Conservation (phyloP, 805 yeast species). For the Yamadazyma tumulicola region DNA sequence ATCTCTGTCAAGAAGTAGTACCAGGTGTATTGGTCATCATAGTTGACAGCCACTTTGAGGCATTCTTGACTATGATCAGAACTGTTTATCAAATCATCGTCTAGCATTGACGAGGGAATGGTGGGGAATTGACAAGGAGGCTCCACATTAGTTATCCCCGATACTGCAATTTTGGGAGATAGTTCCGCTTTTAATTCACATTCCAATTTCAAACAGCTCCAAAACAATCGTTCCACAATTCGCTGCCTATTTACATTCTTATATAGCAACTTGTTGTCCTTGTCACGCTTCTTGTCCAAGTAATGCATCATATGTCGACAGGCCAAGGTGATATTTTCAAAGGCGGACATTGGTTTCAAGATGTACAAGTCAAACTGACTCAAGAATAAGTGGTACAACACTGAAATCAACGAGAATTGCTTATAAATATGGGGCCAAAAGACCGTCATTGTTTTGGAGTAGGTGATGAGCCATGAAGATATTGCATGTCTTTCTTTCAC, state of each 20-base stretch:
- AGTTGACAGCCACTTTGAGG: constrained; percentile 20
- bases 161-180: constrained; percentile 29
- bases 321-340: constrained; percentile 21
- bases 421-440: constrained; percentile 18
- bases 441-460: constrained; percentile 17
- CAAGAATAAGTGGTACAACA: constrained; percentile 10
- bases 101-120: constrained; percentile 22
- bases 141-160: constrained; percentile 27
- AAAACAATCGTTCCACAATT: constrained; percentile 28
- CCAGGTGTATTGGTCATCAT: constrained; percentile 32
- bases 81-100: constrained; percentile 10
- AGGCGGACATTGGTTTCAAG: constrained; percentile 26
- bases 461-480: constrained; percentile 20
- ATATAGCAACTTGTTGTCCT: constrained; percentile 4
- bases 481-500: constrained; percentile 19
- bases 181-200: constrained; percentile 33
- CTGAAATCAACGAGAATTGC: constrained; percentile 6
- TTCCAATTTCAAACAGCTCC: constrained; percentile 36
- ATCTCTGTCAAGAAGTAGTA: constrained; percentile 37
- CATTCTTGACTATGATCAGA: constrained; percentile 21
- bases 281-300: constrained; percentile 17
- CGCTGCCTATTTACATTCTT: constrained; percentile 11
- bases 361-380: constrained; percentile 26
- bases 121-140: constrained; percentile 33
- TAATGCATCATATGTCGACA: constrained; percentile 29